Conservation (phyloP, 2,329 filamentous ascomycete genomes). For the Raffaelea albimanens region DNA sequence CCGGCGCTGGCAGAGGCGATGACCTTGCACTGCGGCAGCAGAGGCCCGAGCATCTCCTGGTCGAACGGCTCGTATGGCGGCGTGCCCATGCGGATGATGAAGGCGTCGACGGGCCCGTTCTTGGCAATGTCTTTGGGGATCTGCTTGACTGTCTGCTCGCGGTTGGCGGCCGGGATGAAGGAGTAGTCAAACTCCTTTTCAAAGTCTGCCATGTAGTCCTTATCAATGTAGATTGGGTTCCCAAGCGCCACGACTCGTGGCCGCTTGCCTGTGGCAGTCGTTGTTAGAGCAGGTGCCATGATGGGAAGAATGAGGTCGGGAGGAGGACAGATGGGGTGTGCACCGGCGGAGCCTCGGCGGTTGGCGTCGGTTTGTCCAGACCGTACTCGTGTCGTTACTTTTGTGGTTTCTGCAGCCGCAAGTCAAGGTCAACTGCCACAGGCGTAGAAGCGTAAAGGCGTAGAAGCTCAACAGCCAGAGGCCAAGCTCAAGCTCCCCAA, state of each 20-base stretch:
- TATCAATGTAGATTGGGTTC: constrained; percentile 25
- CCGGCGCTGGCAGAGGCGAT: constrained; percentile 37
- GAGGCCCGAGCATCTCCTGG: constrained; percentile 27
- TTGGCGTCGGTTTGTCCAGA: too few relatives aligned
- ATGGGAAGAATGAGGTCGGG: too few relatives aligned
- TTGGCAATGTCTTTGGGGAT: constrained; percentile 25
- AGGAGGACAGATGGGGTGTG: too few relatives aligned
- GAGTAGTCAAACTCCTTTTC: constrained; percentile 27
- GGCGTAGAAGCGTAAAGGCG: too few relatives aligned
- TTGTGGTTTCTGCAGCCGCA: not conserved
- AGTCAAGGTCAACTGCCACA: not conserved
- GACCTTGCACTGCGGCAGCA: constrained; percentile 33
- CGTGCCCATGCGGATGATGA: constrained; percentile 41
- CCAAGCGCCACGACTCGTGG: constrained; percentile 33
- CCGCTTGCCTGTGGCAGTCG: constrained; percentile 14
- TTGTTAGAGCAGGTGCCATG: not conserved
- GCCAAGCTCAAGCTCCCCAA: too few relatives aligned
- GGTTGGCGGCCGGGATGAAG: constrained; percentile 26
- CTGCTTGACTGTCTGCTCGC: constrained; percentile 23
- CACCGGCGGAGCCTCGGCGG: too few relatives aligned
- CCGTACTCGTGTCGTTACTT: not conserved
- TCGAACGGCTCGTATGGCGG: constrained; percentile 39
- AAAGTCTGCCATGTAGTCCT: constrained; percentile 30
- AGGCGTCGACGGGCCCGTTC: constrained; percentile 33
- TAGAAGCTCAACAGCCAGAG: too few relatives aligned